phyloP scores from a whole-genome alignment of 2,329 filamentous ascomycete species.

The Diaporthe eres region DNA sequence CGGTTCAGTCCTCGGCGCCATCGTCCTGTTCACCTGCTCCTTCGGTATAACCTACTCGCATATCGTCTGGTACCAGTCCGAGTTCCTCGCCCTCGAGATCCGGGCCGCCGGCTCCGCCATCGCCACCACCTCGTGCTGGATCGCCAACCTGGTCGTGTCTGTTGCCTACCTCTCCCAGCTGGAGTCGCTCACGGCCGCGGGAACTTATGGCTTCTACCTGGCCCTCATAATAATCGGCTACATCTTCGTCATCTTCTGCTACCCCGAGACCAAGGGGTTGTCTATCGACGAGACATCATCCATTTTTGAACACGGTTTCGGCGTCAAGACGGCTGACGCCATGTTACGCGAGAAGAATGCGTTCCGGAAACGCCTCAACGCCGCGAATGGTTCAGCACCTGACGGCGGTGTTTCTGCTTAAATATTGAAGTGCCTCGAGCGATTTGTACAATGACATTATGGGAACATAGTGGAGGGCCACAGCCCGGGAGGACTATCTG shows the following conservation, averaged over 20 bases:
- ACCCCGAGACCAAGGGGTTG: slow-evolving; percentile 65
- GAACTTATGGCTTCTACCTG: slow-evolving; percentile 63
- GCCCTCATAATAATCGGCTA: slow-evolving; percentile 61
- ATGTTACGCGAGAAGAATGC: slow-evolving; percentile 46
- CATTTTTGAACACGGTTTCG: slow-evolving; percentile 60
- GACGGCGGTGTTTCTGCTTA: not conserved
- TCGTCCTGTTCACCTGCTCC: slow-evolving; percentile 58
- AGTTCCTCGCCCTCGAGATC: slow-evolving; percentile 59
- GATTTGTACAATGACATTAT: too few relatives aligned
- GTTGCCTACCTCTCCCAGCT: slow-evolving; percentile 62
- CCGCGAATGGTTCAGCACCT: not conserved
- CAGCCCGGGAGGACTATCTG: not conserved
- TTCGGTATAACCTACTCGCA: slow-evolving; percentile 59
- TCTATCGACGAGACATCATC: slow-evolving; percentile 63
- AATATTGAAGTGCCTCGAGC: not conserved
- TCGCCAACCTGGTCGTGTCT: slow-evolving; percentile 59
- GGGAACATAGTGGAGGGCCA: not conserved
- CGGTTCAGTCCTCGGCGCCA: slow-evolving; percentile 52
- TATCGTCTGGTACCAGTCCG: slow-evolving; percentile 58
- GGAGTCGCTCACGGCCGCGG: slow-evolving; percentile 58
- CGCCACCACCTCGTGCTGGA: slow-evolving; percentile 58
- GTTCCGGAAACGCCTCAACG: not conserved
- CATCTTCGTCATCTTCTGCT: slow-evolving; percentile 60
- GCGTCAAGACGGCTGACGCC: slow-evolving; percentile 53
- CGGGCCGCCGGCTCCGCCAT: slow-evolving; percentile 59